These are phyloP conservation scores for Immersiporthe knoxdaviesiana DNA, from an alignment of 2,329 filamentous ascomycete genomes.

Conservation along the genomic window DNA sequence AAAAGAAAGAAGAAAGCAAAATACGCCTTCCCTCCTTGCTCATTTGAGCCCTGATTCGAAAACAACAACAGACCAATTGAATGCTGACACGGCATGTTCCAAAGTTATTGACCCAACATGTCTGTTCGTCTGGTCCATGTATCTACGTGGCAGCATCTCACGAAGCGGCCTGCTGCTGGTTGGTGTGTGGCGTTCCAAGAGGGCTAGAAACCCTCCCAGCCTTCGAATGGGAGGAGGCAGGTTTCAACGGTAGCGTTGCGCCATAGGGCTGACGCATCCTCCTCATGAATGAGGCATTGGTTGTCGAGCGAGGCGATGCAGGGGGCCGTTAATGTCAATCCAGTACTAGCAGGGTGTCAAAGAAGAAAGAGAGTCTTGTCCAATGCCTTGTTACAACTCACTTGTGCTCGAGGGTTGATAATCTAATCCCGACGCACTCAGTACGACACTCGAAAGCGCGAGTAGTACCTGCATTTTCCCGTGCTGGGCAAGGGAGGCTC, in stretches of 20 bases:
- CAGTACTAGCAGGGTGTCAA: background rate
- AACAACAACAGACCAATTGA: background rate
- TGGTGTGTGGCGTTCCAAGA: background rate
- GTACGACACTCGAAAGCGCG: background rate
- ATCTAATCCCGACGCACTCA: background rate
- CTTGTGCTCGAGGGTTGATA: background rate
- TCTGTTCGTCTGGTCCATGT: background rate
- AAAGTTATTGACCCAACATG: too few relatives aligned
- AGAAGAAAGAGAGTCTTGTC: background rate
- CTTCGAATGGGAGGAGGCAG: background rate
- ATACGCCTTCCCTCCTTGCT: background rate
- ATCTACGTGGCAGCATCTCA: background rate
- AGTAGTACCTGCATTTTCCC: background rate
- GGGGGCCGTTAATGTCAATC: background rate
- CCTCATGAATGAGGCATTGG: background rate
- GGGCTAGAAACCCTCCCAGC: constrained; percentile 5
- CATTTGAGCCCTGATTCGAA: background rate
- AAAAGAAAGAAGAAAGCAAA: background rate
- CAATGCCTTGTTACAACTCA: background rate
- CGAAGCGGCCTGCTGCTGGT: background rate
- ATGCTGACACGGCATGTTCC: background rate
- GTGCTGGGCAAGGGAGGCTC: background rate
- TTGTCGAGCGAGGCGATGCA: background rate
- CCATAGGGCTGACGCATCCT: constrained; percentile 9
- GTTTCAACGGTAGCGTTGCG: background rate